phyloP scores from a whole-genome alignment of 2,329 filamentous ascomycete genomes.

The Calonectria honghensis region DNA sequence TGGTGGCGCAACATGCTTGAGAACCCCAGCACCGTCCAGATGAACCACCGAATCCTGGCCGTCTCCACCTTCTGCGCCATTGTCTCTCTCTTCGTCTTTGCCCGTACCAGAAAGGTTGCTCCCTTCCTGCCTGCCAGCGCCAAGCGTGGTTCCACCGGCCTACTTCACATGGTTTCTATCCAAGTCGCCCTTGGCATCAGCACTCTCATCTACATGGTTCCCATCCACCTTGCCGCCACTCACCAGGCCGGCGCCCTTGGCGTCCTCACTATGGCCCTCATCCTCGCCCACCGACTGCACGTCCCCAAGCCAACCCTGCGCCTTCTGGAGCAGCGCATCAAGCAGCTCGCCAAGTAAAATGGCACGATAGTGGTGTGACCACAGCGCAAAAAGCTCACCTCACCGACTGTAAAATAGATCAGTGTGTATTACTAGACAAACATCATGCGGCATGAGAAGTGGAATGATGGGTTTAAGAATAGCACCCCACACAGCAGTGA shows the following conservation, averaged over 20 bases:
- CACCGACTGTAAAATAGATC: conserved; percentile 47
- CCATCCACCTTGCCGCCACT: conserved; percentile 88
- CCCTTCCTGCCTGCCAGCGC: conserved; percentile 78
- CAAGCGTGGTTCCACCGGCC: conserved; percentile 82
- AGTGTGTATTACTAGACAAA: conserved; percentile 53
- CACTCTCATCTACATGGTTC: conserved; percentile 95
- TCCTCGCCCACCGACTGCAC: conserved; percentile 86
- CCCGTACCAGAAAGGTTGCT: conserved; percentile 77
- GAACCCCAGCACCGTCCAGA: conserved; percentile 95
- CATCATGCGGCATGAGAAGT: conserved; percentile 41
- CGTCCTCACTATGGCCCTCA: conserved; percentile 86
- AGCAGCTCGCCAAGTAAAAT: conserved; percentile 54
- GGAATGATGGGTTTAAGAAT: conserved; percentile 38
- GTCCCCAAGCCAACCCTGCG: conserved; percentile 80
- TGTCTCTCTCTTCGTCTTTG: conserved; percentile 86
- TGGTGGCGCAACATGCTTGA: conserved; percentile 99
- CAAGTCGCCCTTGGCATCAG: conserved; percentile 92
- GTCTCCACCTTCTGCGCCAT: conserved; percentile 91
- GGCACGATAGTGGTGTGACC: conserved; percentile 43
- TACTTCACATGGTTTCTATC: conserved; percentile 87
- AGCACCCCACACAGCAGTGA: conserved; percentile 21
- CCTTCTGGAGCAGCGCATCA: conserved; percentile 73
- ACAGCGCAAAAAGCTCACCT: conserved; percentile 26
- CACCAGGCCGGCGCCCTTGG: conserved; percentile 95
- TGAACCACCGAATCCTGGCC: conserved; percentile 95